Base-by-base conservation (phyloP, 768 basidiomycete genomes). In the Suillus hirtellus region DNA sequence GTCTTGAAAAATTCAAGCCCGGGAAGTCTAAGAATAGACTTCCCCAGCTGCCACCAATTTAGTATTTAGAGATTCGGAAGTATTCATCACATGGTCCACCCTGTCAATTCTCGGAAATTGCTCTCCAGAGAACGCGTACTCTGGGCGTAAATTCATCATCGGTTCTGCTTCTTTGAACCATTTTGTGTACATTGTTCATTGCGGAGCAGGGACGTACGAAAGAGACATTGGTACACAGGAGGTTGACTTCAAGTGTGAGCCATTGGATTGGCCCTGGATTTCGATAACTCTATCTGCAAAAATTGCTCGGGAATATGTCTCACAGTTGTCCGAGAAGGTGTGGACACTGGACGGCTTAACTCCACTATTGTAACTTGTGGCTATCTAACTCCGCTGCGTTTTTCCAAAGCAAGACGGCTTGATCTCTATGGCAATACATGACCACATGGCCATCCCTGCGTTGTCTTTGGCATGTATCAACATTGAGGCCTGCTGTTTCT, bases 401-500 rank as follows among this genome's bases (percentile, higher is more conserved):
- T 6, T 34, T 11, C 31, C 10, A 19, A 53, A 34, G 19, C 31
- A 11, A n/a, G 52, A 19, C 56, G 65, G 8, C 40, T 70, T n/a
- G 15, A 59, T 68, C 19, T 59, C 67, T 1, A 71, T 70, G 63
- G 64, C 69, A 34, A 37, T 67, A 4, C 31, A 31, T 7, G 31
- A 0, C 37, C 68, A 71, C 49, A 70, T 38, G 71, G 70, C 27
- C 66, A 72, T 42, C 17, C 71, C 69, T 64, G 70, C 12, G 52
- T 31, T 19, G 50, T 31, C 49, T 27, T 52, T 31, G 24, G 4
- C 10, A 52, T 34, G 17, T 34, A 11, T 52, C 31, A 46, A 21
- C 46, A 21, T 47, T 6, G 21, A 31, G 34, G 10, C 31, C 10
- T 34, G 6, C 10, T 34, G 19, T 17, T 53, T 11, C 17, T 34